These are phyloP conservation scores for Talaromyces sp. DNA, from an alignment of 2,329 filamentous ascomycete species.

Conservation along the genomic window DNA sequence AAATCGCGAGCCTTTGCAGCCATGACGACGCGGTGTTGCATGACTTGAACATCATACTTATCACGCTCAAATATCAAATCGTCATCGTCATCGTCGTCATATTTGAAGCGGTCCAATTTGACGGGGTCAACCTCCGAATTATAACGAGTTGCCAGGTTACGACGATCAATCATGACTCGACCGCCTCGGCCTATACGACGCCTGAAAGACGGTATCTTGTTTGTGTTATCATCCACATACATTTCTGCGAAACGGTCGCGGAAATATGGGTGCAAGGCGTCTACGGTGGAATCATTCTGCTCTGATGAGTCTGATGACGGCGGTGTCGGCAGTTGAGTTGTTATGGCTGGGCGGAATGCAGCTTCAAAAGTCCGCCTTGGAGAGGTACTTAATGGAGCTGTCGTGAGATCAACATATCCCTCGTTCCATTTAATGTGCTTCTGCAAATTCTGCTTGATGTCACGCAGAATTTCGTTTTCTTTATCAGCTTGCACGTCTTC, in stretches of 20 bases:
- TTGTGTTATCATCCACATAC: constrained; percentile 39
- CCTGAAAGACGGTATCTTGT: constrained; percentile 63
- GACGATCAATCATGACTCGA: constrained; percentile 81
- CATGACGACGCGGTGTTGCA: constrained; percentile 52
- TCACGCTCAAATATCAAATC: constrained; percentile 70
- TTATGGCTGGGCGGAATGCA: constrained; percentile 63
- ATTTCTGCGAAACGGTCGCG: constrained; percentile 36
- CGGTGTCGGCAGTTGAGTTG: constrained; percentile 58
- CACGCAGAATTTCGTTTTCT: constrained; percentile 70
- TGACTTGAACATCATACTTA: constrained; percentile 55
- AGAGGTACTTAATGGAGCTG: constrained; percentile 75
- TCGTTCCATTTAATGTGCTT: constrained; percentile 91
- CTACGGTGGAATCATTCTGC: constrained; percentile 32
- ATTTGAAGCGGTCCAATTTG: constrained; percentile 72
- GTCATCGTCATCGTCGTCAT: constrained; percentile 81
- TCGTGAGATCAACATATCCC: constrained; percentile 81
- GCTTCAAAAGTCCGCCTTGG: constrained; percentile 57
- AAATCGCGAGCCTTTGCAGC: constrained; percentile 38
- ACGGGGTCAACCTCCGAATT: constrained; percentile 42
- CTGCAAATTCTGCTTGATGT: constrained; percentile 79
- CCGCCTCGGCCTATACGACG: constrained; percentile 79
- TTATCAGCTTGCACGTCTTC: constrained; percentile 74
- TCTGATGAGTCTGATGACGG: constrained; percentile 46
- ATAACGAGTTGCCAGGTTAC: constrained; percentile 56
- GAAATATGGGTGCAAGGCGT: constrained; percentile 26